Percentiles rank a stretch among this genome's conserved stretches.
Conservation (phyloP, 345 rosid species). For the Alliaria petiolata region DNA sequence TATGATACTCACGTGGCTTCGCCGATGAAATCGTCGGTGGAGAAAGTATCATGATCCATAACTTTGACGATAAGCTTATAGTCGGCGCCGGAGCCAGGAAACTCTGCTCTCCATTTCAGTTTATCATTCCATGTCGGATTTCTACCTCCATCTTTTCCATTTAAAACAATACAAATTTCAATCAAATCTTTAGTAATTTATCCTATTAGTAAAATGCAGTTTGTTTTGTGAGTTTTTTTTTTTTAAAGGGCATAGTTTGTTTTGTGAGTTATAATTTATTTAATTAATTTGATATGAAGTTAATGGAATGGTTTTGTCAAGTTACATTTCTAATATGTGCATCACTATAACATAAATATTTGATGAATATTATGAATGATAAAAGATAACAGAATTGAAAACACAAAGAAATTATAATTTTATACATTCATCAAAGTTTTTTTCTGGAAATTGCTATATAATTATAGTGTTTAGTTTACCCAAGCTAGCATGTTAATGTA, state of each 20-base stretch:
- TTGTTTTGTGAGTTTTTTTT: neutral
- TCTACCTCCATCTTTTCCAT: slow-evolving; percentile 32
- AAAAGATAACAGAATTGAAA: no score
- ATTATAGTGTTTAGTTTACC: no score
- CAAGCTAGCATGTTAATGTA: neutral
- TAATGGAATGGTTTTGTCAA: no score
- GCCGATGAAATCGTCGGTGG: slow-evolving; percentile 68
- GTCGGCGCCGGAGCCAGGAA: slow-evolving; percentile 57
- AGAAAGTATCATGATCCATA: slow-evolving; percentile 87
- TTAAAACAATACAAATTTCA: neutral
- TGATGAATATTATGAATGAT: neutral
- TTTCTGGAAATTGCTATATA: no score
- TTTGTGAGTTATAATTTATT: neutral
- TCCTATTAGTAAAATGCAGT: neutral
- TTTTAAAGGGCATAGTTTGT: no score
- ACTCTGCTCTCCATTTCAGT: slow-evolving; percentile 63
- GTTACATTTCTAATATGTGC: no score
- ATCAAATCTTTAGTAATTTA: neutral
- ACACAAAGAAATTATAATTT: neutral
- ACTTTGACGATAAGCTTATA: slow-evolving; percentile 62
- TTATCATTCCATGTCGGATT: slow-evolving; percentile 75
- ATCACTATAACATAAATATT: no score
- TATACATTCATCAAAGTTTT: no score
- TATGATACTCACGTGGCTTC: slow-evolving; percentile 53
- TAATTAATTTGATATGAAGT: no score